Conservation (phyloP, 345 rosid genomes). For the Anacardium occidentale region DNA sequence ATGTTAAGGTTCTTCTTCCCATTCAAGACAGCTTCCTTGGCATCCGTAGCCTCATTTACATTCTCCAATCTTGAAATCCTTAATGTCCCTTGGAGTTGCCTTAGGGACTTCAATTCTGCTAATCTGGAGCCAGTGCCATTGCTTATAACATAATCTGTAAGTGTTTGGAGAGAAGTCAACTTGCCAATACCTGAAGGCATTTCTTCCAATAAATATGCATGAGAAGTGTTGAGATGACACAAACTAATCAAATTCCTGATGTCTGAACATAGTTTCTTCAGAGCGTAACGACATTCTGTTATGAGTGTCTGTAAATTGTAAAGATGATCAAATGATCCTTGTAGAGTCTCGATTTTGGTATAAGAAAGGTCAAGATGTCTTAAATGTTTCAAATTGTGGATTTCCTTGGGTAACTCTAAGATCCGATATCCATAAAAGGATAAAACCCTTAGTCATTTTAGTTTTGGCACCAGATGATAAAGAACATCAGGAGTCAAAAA, state of each 20-base stretch:
- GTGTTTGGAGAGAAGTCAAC: background rate
- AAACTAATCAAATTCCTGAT: constrained; percentile 15
- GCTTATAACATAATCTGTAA: background rate
- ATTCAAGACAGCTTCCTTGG: constrained; percentile 27
- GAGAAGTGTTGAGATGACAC: background rate
- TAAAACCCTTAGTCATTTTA: background rate
- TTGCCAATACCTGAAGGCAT: constrained; percentile 6
- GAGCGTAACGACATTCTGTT: background rate
- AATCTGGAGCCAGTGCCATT: background rate
- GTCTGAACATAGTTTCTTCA: background rate
- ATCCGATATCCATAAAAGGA: background rate
- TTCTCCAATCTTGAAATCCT: constrained; percentile 2
- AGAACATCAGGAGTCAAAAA: too few species aligned
- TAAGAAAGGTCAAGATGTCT: constrained; percentile 5
- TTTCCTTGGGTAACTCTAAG: background rate
- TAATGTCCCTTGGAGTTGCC: background rate
- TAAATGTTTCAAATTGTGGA: constrained; percentile 6
- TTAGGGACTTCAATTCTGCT: constrained; percentile 3
- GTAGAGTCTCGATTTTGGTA: background rate
- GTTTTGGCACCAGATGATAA: background rate
- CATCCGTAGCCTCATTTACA: constrained; percentile 8
- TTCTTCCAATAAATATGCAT: background rate
- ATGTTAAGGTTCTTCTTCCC: constrained; percentile 30
- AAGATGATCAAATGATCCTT: background rate
- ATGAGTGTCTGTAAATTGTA: constrained; percentile 4